Base-by-base conservation (phyloP, 805 yeast genomes). In the Candida michaelii region DNA sequence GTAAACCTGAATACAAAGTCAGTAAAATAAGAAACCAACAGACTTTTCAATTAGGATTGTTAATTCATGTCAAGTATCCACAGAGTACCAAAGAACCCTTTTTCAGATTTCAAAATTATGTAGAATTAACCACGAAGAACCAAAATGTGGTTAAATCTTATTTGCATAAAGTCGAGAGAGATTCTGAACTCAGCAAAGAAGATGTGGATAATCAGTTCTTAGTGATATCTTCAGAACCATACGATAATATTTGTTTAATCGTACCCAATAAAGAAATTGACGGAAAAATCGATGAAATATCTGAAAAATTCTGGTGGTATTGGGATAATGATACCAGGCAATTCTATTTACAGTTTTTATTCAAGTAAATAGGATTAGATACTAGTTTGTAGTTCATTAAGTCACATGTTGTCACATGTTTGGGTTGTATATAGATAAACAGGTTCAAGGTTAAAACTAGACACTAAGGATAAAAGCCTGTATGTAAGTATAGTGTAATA, bases 161-260 rank as follows among this genome's bases (percentile, higher is more conserved):
- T 34, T 44, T 59, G 11, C 52, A 54, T 17, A 40, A 36, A 27
- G 18, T 19, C 10, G 38, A 42, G 6, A 27, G 38, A 14, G 49
- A 49, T 25, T 27, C 41, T n/a, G 16, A 11, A 8, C 2, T 13
- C 5, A 17, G 13, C 11, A 33, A 5, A 5, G 38, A 40, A 12
- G 38, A 18, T 27, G 8, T 24, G 14, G 18, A 34, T 19, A 8
- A 58, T 61, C 95, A 85, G 62, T 90, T 82, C 58, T 53, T 93
- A 49, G 81, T 90, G 9, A 64, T 90, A 0, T 82, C 89, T n/a
- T 93, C 84, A 2, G 96, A 89, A 58, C 97, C 97, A 1, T 93
- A 88, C 60, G 91, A 89, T 47, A 88, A 83, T 45, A 70, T 89
- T 8, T 85, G 84, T 1, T 68, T 91, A 44, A 82, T 87, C 45